Percentiles rank a stretch among this genome's conserved stretches.
Conservation (phyloP, 495 filamentous ascomycete species). For the Clavariopsis aquatica region DNA sequence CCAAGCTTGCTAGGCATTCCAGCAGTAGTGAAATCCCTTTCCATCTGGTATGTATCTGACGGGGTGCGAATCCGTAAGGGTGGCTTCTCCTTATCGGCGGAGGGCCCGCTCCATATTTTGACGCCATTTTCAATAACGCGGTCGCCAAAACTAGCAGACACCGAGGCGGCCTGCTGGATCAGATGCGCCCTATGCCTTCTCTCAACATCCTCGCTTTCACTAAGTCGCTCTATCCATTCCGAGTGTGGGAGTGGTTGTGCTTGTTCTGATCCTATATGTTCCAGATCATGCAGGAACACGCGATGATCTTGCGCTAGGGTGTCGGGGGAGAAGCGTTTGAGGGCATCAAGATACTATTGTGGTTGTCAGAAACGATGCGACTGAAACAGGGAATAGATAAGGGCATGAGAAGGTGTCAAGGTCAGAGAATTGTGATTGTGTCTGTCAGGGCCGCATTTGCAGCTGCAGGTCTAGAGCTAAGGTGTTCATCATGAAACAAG, state of each 20-base stretch:
- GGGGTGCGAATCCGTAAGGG: slow-evolving; percentile 45
- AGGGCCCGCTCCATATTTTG: slow-evolving; percentile 48
- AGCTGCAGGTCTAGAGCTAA: slow-evolving; percentile 76
- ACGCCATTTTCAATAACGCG: slow-evolving; percentile 29
- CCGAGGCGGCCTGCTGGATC: slow-evolving; percentile 30
- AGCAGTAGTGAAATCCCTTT: slow-evolving; percentile 65
- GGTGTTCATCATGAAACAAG: slow-evolving; percentile 56
- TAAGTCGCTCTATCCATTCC: slow-evolving; percentile 30
- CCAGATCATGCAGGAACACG: slow-evolving; percentile 23
- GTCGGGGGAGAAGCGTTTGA: slow-evolving; percentile 38
- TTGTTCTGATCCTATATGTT: slow-evolving; percentile 4
- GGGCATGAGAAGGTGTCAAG: slow-evolving; percentile 1
- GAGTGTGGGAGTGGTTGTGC: not conserved
- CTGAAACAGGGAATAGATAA: not conserved
- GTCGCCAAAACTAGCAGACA: slow-evolving; percentile 2
- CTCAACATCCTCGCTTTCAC: slow-evolving; percentile 22
- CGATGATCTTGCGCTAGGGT: slow-evolving; percentile 31
- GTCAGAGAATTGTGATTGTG: slow-evolving; percentile 47
- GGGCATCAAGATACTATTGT: slow-evolving; percentile 42
- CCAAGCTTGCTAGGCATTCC: slow-evolving; percentile 62
- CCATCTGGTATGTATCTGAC: slow-evolving; percentile 49
- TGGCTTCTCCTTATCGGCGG: slow-evolving; percentile 46
- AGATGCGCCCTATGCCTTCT: slow-evolving; percentile 13
- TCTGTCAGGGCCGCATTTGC: slow-evolving; percentile 57
- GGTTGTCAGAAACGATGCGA: slow-evolving; percentile 30